A percentile compares a stretch with the other conserved stretches of the same genome.
Conservation (phyloP, 768 basidiomycete genomes). For the Rhizopogon sp. region DNA sequence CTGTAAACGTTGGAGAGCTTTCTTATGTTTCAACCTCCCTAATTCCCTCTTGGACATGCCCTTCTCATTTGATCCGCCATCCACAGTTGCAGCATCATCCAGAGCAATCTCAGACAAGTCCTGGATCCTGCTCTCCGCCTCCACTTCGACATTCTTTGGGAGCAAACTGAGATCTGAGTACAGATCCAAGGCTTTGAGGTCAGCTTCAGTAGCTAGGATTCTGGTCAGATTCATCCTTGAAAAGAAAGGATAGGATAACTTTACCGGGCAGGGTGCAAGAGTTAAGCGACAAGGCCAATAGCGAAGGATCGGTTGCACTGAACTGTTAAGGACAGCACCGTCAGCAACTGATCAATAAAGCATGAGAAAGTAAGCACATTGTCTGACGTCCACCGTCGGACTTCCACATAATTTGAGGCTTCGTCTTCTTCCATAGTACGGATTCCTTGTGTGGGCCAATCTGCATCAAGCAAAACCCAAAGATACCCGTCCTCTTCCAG, state of each 20-base stretch:
- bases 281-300: conserved; percentile 42
- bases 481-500: conserved; percentile 32
- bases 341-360: background rate
- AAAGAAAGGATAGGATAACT: conserved; percentile 4
- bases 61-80: conserved; percentile 12
- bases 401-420: conserved; percentile 19
- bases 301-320: conserved; percentile 11
- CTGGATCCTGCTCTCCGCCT: conserved; percentile 36
- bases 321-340: conserved; percentile 14
- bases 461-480: conserved; percentile 47
- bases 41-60: conserved; percentile 40
- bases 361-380: conserved; percentile 28
- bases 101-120: conserved; percentile 14
- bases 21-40: conserved; percentile 48
- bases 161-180: conserved; percentile 53
- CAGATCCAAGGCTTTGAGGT: conserved; percentile 51
- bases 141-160: conserved; percentile 52
- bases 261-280: conserved; percentile 44
- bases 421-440: conserved; percentile 11
- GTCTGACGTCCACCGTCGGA: conserved; percentile 30
- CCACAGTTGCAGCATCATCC: conserved; percentile 10
- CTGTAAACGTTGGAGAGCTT: conserved; percentile 31
- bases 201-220: conserved; percentile 41
- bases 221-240: background rate
- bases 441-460: conserved; percentile 25